Percentiles rank a stretch among this genome's conserved stretches.
Conservation (phyloP, 202 grass and related monocot genomes). For the Setaria viridis region DNA sequence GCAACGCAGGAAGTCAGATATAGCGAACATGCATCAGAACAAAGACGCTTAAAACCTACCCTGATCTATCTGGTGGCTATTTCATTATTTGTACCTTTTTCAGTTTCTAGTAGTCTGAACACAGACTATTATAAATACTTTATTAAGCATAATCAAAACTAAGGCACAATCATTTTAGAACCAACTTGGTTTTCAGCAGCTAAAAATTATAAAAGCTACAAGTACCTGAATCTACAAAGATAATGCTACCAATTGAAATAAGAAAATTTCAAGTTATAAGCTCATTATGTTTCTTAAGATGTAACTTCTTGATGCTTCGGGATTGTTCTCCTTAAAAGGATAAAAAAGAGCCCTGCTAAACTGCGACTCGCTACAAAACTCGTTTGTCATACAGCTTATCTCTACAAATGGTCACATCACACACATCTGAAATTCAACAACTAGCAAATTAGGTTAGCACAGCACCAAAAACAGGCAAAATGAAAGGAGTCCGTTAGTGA, state of each 20-base stretch:
- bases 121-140: conserved; percentile 1
- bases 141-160: not conserved
- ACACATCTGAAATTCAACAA: not conserved
- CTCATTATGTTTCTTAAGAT: not conserved
- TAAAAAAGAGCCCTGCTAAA: not conserved
- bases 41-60: not conserved
- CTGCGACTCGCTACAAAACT: not conserved
- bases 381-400: not conserved
- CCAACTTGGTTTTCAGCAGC: conserved; percentile 1
- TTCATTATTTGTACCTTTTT: not conserved
- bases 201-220: not conserved
- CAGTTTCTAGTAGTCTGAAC: not conserved
- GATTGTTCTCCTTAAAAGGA: not conserved
- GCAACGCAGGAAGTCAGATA: not conserved
- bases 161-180: not conserved
- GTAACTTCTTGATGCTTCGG: not conserved
- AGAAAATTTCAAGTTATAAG: not conserved
- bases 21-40: conserved; percentile 19
- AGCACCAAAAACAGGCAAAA: not conserved
- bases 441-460: not conserved
- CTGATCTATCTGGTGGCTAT: not conserved
- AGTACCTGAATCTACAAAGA: not conserved
- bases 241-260: not conserved
- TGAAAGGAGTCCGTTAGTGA: not conserved
- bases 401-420: not conserved